phyloP scores from a whole-genome alignment of 495 filamentous ascomycete species.

The Penicillium soppii region DNA sequence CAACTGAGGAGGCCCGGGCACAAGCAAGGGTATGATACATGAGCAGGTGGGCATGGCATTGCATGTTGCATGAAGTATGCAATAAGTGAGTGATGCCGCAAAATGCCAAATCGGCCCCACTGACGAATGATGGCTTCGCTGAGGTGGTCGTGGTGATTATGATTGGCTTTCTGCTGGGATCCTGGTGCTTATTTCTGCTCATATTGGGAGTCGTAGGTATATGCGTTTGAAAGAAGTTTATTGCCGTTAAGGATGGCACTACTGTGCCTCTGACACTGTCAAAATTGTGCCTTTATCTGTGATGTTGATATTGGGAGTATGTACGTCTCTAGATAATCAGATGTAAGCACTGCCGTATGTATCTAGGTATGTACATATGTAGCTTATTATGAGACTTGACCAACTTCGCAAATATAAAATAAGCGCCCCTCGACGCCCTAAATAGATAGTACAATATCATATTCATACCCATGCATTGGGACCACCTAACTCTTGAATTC shows the following conservation, averaged over 20 bases:
- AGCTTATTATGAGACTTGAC: too few relatives aligned
- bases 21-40: slow-evolving; percentile 1
- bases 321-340: too few relatives aligned
- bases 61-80: not conserved
- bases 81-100: not conserved
- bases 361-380: too few relatives aligned
- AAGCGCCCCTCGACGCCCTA: not conserved
- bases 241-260: too few relatives aligned
- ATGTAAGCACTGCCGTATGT: too few relatives aligned
- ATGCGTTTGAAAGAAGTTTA: too few relatives aligned
- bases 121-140: not conserved
- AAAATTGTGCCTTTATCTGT: too few relatives aligned
- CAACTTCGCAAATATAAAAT: too few relatives aligned
- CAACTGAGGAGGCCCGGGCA: slow-evolving; percentile 1
- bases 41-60: not conserved
- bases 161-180: not conserved
- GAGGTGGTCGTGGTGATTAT: not conserved
- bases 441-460: too few relatives aligned
- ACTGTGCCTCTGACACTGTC: too few relatives aligned
- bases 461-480: not conserved
- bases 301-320: too few relatives aligned
- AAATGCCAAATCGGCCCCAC: not conserved
- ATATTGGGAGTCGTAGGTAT: too few relatives aligned
- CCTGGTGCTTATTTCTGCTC: not conserved
- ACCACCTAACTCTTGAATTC: not conserved